Base-by-base conservation (phyloP, 768 basidiomycete species). In the Cubamyces sp. region DNA sequence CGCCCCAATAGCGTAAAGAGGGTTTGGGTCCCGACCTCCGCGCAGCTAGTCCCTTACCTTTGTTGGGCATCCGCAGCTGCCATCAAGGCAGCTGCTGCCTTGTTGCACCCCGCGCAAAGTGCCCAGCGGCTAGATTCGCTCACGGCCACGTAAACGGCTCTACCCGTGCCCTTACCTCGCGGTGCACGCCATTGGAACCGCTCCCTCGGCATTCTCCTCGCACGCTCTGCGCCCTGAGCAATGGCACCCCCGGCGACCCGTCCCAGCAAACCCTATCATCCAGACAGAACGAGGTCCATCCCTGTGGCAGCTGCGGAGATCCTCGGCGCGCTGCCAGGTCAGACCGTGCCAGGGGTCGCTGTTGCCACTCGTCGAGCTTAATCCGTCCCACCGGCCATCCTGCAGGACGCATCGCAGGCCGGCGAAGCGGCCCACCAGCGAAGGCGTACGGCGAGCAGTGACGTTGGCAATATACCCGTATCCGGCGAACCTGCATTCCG, bases 401-500 rank as follows among this genome's bases (percentile, higher is more conserved):
- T 19, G 42, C 42, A 43, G 42, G 19, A 43, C 42, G 34, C 34
- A 34, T 34, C 34, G 34, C 34, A 34, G 34, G 34, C 34, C 34
- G 34, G 34, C 34, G 34, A 34, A 34, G 34, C 34, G 34, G 34
- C 34, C 34, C 34, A 34, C 34, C 34, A 34, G 34, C 34, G 34
- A 34, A 34, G 34, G 34, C 34, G 34, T 34, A 34, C 34, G 34
- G 43, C 57, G n/a, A 19, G 39, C n/a, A 30, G 30, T 52, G 41
- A 60, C 58, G 43, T 46, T 48, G 23, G 25, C 43, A 45, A 60
- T 60, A 52, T 60, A 60, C 58, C 58, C 50, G 58, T 28, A 43
- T 52, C 40, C 14, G 58, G 58, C 11, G 28, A 52, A 40, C 41
- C 19, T 40, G 57, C 57, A 52, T 59, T 52, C 57, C 57, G 40